Conservation (phyloP, 164 flowering plant genomes). For the Vitis vinifera region ASM3070453v1 NC_081808.1:61501-62000, state of each 20-base stretch:
- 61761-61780: constrained; percentile 26
- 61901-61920: no score
- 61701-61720: no score
- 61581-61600: no score
- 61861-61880: no score
- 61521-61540: constrained; percentile 13
- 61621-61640: constrained; percentile 9
- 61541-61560: constrained; percentile 4
- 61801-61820: constrained; percentile 71
- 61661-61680: background rate
- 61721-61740: constrained; percentile 21
- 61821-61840: constrained; percentile 58
- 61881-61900: no score
- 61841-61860: constrained; percentile 35
- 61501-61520: constrained; percentile 49
- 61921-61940: no score
- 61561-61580: background rate
- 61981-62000: no score
- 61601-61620: constrained; percentile 8
- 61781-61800: constrained; percentile 43
- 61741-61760: constrained; percentile 49
- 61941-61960: no score
- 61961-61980: no score
- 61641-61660: no score
- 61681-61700: constrained; percentile 24